Base-by-base conservation (phyloP, 2,329 filamentous ascomycete genomes). In the Nigrospora oryzae region DNA sequence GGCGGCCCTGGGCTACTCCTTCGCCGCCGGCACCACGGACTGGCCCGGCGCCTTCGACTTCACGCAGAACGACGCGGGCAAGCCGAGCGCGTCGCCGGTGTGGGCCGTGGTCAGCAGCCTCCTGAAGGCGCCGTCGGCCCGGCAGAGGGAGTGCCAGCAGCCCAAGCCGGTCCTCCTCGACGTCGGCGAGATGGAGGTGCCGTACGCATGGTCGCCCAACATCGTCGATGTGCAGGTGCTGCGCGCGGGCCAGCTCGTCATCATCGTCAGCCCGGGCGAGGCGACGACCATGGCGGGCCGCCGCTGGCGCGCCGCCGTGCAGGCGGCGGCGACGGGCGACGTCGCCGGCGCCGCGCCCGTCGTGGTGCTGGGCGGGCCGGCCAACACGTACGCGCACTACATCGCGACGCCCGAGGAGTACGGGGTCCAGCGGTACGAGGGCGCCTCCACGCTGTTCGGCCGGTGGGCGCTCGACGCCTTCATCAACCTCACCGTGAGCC, bases 251-350 rank as follows among this genome's bases (percentile, higher is more conserved):
- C 86, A 94, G 56, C 68, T 95, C 40, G 70, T 94, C 49, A 86
- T 95, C 51, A 83, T 95, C 51, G 76, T 95, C n/a, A 84, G 84
- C 28, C 84, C 89, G 0, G 86, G 88, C 38, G 90, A 96, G 65
- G 88, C 86, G 1, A 93, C 87, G 0, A 95, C 90, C 10, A 96
- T 95, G 90, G 77, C 87, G 1, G 90, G 90, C 1, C 79, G 90
- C 11, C 79, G 90, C 32, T 96, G 90, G 90, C 85, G 84, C 55
- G 71, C 77, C 48, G 83, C 86, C 2, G 71, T 93, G 43, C 68
- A 73, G 16, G 63, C 77, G 36, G 75, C 75, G 6, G 54, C 60
- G 1, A 47, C 53, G 11, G 55, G 69, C 1, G 65, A 75, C 11
- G 55, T 67, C 4, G 57, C 56, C n/a, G 56, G 57, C 12, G 54